These are phyloP conservation scores for Anthracocystis panici-leucophaei DNA, from an alignment of 1,284 basidiomycete genomes.

Conservation along the genomic window DNA sequence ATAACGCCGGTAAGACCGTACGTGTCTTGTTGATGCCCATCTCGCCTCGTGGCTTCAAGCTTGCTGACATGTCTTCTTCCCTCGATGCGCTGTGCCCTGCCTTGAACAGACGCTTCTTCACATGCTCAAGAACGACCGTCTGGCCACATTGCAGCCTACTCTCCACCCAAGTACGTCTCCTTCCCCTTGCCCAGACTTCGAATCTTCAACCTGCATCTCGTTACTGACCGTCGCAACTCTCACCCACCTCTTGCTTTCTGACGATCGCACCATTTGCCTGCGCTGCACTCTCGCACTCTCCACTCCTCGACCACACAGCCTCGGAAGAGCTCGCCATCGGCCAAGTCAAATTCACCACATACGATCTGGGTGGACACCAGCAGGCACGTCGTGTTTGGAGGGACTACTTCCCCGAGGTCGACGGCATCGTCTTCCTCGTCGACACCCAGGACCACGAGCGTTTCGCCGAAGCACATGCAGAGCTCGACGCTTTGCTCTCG, in stretches of 20 bases:
- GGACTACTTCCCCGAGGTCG: slow-evolving; percentile 99
- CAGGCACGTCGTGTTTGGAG: slow-evolving; percentile 99
- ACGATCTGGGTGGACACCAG: slow-evolving; percentile 97
- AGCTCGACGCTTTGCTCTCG: slow-evolving; percentile 91
- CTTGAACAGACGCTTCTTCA: slow-evolving; percentile 88
- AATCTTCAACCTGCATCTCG: slow-evolving; percentile 29
- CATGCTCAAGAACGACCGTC: slow-evolving; percentile 99
- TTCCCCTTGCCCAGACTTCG: no score
- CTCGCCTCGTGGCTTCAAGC: not conserved
- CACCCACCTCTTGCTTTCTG: not conserved
- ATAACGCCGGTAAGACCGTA: slow-evolving; percentile 99
- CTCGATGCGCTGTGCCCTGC: not conserved
- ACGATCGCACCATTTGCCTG: no score
- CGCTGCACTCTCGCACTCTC: not conserved
- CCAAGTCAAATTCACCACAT: slow-evolving; percentile 98
- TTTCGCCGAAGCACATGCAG: slow-evolving; percentile 94
- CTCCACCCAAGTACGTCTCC: slow-evolving; percentile 89
- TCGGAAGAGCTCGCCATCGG: slow-evolving; percentile 99
- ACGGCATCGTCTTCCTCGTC: slow-evolving; percentile 98
- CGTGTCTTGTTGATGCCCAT: slow-evolving; percentile 61
- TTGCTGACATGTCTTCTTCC: slow-evolving; percentile 1
- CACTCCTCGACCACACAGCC: slow-evolving; percentile 73
- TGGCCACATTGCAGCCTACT: slow-evolving; percentile 97
- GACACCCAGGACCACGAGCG: slow-evolving; percentile 97
- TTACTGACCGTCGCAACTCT: not conserved